Conservation (phyloP, 768 basidiomycete genomes). For the Hericium coralloides region DNA sequence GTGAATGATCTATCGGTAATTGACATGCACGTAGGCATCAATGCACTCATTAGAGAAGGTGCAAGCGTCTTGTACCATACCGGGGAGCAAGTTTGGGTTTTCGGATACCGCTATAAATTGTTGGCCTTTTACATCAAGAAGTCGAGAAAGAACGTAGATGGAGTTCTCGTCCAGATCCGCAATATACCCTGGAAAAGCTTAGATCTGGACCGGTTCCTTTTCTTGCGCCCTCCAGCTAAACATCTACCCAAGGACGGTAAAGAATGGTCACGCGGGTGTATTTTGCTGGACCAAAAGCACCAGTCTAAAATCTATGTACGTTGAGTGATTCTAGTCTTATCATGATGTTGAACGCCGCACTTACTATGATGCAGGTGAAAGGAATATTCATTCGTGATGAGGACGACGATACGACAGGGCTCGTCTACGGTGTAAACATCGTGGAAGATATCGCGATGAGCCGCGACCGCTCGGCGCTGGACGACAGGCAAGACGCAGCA, state of each 20-base stretch:
- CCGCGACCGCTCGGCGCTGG: neutral
- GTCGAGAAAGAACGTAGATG: neutral
- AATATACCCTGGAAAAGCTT: neutral
- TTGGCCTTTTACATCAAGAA: neutral
- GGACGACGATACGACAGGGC: neutral
- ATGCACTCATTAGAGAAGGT: neutral
- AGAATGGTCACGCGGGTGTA: neutral
- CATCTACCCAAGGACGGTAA: neutral
- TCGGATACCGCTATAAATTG: neutral
- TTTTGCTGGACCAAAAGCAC: neutral
- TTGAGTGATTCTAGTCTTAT: neutral
- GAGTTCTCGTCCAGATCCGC: neutral
- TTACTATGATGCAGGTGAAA: neutral
- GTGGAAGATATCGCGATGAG: neutral
- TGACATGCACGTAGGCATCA: neutral
- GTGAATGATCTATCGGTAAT: neutral
- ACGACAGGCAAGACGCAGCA: neutral
- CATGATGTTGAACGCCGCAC: neutral
- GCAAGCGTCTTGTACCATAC: neutral
- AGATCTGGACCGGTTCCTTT: neutral
- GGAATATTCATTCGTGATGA: neutral
- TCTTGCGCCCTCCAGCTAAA: neutral
- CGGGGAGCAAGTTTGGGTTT: neutral
- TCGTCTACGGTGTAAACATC: neutral
- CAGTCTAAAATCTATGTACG: neutral